These are phyloP conservation scores for Umbellularia californica DNA, from an alignment of 164 flowering plant genomes.

Conservation along the genomic window DNA sequence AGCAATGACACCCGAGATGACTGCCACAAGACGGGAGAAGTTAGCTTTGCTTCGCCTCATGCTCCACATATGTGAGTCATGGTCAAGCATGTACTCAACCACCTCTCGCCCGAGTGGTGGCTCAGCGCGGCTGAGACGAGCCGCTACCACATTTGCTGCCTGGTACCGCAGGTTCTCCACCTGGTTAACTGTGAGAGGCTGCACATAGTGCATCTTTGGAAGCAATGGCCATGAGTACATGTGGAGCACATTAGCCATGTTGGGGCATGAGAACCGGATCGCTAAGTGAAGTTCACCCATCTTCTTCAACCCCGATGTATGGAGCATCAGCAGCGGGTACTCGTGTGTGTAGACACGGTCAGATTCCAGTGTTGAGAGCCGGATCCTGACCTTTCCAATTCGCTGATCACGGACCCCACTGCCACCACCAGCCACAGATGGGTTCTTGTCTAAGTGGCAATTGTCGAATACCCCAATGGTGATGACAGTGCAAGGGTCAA, in stretches of 20 bases:
- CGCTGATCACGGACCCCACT: conserved; percentile 23
- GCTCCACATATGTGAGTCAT: conserved; percentile 41
- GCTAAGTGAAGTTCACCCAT: conserved; percentile 57
- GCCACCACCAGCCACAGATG: background rate
- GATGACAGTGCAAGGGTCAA: conserved; percentile 39
- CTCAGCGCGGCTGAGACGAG: conserved; percentile 31
- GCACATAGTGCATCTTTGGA: conserved; percentile 47
- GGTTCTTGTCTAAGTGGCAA: conserved; percentile 20
- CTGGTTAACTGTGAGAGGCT: conserved; percentile 32
- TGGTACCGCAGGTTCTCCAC: conserved; percentile 35
- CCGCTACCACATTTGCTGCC: conserved; percentile 32
- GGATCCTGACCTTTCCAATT: conserved; percentile 45
- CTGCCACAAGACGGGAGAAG: conserved; percentile 29
- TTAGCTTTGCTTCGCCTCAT: conserved; percentile 41
- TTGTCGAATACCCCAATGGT: conserved; percentile 39
- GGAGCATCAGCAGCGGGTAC: conserved; percentile 38
- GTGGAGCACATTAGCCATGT: conserved; percentile 29
- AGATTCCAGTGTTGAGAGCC: conserved; percentile 39
- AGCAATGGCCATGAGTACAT: conserved; percentile 32
- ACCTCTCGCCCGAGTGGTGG: conserved; percentile 43
- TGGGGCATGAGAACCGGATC: conserved; percentile 33
- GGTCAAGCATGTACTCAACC: conserved; percentile 50
- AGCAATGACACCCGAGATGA: conserved; percentile 21
- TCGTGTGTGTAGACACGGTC: conserved; percentile 41
- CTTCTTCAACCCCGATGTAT: conserved; percentile 38